A percentile compares a stretch with the other conserved stretches of the same genome.
phyloP scores from a whole-genome alignment of 306 rosid genomes.

The Cicer arietinum region DNA sequence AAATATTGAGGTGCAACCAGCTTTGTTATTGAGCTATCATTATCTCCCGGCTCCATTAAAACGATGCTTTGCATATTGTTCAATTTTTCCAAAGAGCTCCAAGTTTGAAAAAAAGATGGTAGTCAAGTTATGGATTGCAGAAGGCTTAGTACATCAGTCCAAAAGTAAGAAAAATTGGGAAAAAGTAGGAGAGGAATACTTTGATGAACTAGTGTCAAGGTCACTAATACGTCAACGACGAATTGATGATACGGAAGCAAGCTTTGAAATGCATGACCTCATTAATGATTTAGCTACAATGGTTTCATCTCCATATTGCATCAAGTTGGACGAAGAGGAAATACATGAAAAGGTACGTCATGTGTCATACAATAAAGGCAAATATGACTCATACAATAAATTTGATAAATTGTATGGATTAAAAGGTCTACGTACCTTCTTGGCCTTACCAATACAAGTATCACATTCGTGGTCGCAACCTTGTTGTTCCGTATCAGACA shows the following conservation, averaged over 20 bases:
- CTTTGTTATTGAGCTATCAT: slow-evolving; percentile 17
- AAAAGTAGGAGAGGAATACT: slow-evolving; percentile 45
- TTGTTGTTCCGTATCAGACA: not conserved
- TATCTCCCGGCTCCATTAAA: slow-evolving; percentile 37
- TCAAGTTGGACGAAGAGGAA: not conserved
- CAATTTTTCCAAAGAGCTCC: slow-evolving; percentile 41
- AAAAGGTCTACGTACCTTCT: slow-evolving; percentile 12
- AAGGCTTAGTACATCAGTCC: slow-evolving; percentile 37
- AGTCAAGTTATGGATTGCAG: slow-evolving; percentile 48
- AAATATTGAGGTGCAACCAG: slow-evolving; percentile 26
- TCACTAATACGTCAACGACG: slow-evolving; percentile 37
- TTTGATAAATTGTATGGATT: not conserved
- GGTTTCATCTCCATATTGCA: slow-evolving; percentile 20
- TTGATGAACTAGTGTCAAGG: slow-evolving; percentile 42
- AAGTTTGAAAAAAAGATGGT: not conserved
- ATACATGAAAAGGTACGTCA: slow-evolving; percentile 32
- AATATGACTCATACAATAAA: slow-evolving; percentile 31
- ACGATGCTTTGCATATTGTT: slow-evolving; percentile 39
- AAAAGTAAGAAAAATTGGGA: slow-evolving; percentile 30
- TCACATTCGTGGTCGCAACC: not conserved
- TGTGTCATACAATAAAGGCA: slow-evolving; percentile 26
- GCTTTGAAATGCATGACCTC: slow-evolving; percentile 46
- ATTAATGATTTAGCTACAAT: slow-evolving; percentile 44
- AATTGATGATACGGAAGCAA: not conserved
- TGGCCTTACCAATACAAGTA: slow-evolving; percentile 7